Percentiles rank a stretch among this genome's conserved stretches.
Evolutionary conservation across 2,329 filamentous ascomycete species (phyloP).

Genomic region (Venturia asperata): DNA sequence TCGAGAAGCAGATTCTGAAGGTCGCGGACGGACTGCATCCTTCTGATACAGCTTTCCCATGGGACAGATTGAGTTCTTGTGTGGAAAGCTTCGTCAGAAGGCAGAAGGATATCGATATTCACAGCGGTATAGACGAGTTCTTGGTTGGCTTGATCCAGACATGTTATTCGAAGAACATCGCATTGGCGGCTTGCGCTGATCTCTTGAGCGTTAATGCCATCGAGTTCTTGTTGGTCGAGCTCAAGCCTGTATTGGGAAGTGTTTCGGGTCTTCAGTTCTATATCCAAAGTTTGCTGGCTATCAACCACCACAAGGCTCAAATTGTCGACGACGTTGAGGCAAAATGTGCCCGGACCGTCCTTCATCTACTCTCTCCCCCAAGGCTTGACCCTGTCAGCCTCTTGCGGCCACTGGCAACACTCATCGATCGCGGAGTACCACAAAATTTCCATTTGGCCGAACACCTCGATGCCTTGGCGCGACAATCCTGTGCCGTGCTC

Average conservation of each 20-base stretch:
- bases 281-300: conserved; percentile 29
- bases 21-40: conserved; percentile 26
- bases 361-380: conserved; percentile 24
- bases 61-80: conserved; percentile 23
- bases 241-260: conserved; percentile 16
- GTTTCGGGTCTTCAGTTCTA: conserved; percentile 27
- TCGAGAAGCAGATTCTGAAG: conserved; percentile 25
- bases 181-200: conserved; percentile 29
- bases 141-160: conserved; percentile 25
- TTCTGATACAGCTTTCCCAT: conserved; percentile 27
- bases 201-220: conserved; percentile 23
- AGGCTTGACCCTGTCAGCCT: conserved; percentile 24
- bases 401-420: conserved; percentile 22
- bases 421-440: conserved; percentile 22
- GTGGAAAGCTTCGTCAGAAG: conserved; percentile 29
- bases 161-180: conserved; percentile 24
- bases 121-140: conserved; percentile 24
- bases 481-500: conserved; percentile 25
- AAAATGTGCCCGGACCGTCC: conserved; percentile 24
- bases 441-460: conserved; percentile 21
- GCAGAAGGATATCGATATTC: conserved; percentile 27
- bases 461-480: conserved; percentile 25
- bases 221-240: neutral
- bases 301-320: conserved; percentile 25
- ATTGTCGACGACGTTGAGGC: conserved; percentile 28